Base-by-base conservation (phyloP, 352 stramenopile species). In the Aphanomyces stellatus region DNA sequence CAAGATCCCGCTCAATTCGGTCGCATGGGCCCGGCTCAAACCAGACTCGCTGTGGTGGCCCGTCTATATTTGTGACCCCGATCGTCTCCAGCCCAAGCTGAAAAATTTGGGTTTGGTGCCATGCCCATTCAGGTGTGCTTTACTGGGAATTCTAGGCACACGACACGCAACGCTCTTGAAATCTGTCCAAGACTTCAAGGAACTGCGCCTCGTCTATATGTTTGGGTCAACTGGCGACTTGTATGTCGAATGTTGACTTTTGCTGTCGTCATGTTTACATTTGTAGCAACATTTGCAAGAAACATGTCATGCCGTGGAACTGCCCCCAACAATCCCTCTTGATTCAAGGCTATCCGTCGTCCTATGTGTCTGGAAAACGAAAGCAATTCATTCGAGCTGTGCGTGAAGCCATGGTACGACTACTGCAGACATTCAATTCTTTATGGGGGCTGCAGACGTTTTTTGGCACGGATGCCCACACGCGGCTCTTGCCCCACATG, bases 21-120 rank as follows among this genome's bases (percentile, higher is more conserved):
- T 94, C 43, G 85, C 81, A 51, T 94, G 85, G 85, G 85, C 88
- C 74, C 25, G 49, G 10, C 89, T 92, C 62, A 77, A 91, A 11
- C 81, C 91, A 67, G 83, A 82, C 24, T 90, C 77, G 69, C 85
- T 83, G 6, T 94, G 85, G 85, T 94, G 85, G 85, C 85, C 85
- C 53, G 85, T 92, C 62, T 92, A 88, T 74, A 76, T 94, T 62
- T 92, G 83, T 62, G 85, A 94, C 73, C 73, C 84, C 42, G 75
- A 72, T 37, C 89, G 88, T 74, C 75, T 94, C 48, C 83, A 84
- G 0, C 70, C 78, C 0, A 82, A 78, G 2, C 75, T 57, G 8
- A 13, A 57, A 35, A 15, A 40, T 2, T n/a, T 57, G 25, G 49
- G 49, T n/a, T n/a, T n/a, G n/a, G n/a, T n/a, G n/a, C n/a, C n/a